A percentile compares a stretch with the other conserved stretches of the same genome.
Conservation (phyloP, 495 filamentous ascomycete genomes). For the Haplographium delicatum region DNA sequence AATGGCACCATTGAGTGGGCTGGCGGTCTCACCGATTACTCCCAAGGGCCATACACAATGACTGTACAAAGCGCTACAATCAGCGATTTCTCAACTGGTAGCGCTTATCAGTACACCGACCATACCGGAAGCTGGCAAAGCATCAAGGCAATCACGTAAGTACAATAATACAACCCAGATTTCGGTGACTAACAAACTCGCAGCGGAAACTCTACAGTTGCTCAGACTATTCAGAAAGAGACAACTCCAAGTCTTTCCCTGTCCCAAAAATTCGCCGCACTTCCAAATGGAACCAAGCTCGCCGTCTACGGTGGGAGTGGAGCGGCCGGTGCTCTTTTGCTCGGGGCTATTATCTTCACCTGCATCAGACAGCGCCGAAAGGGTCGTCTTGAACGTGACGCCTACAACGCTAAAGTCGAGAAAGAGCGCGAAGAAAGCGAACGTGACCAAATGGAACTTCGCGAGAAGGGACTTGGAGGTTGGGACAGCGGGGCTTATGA, state of each 20-base stretch:
- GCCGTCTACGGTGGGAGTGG: conserved; percentile 56
- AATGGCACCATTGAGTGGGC: conserved; percentile 64
- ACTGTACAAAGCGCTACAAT: conserved; percentile 61
- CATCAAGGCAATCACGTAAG: conserved; percentile 62
- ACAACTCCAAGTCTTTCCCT: conserved; percentile 30
- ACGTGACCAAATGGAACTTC: conserved; percentile 21
- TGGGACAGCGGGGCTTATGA: conserved; percentile 18
- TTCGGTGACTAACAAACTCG: neutral
- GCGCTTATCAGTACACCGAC: conserved; percentile 65
- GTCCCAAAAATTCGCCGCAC: conserved; percentile 51
- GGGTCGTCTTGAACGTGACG: conserved; percentile 61
- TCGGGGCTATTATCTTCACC: conserved; percentile 49
- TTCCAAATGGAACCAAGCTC: conserved; percentile 48
- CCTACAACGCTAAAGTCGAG: conserved; percentile 25
- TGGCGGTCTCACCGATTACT: conserved; percentile 70
- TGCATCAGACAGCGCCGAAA: conserved; percentile 62
- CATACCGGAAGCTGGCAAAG: conserved; percentile 60
- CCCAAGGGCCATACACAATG: conserved; percentile 68
- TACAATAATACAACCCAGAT: conserved; percentile 10
- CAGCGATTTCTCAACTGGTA: conserved; percentile 62
- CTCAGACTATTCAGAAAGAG: conserved; percentile 32
- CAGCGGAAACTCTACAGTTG: conserved; percentile 61
- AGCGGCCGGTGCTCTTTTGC: conserved; percentile 44
- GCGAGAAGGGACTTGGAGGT: conserved; percentile 24
- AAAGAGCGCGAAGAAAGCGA: conserved; percentile 22